phyloP scores from a whole-genome alignment of 352 stramenopile genomes.

The Phytophthora litchii region DNA sequence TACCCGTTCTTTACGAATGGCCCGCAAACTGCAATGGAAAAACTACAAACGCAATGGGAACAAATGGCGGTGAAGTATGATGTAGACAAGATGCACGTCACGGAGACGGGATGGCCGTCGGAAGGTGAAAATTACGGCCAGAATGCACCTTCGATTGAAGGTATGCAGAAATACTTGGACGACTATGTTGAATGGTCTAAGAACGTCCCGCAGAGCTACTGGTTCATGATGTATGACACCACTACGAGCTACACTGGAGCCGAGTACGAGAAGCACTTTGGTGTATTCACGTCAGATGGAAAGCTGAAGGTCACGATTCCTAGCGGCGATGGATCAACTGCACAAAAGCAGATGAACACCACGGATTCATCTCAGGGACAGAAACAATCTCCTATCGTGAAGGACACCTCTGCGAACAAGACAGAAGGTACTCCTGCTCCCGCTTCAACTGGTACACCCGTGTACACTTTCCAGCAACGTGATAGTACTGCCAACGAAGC shows the following conservation, averaged over 20 bases:
- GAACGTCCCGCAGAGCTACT: constrained; percentile 45
- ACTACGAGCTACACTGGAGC: constrained; percentile 46
- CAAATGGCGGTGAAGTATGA: constrained; percentile 54
- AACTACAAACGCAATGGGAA: constrained; percentile 59
- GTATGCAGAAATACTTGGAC: constrained; percentile 48
- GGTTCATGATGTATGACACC: constrained; percentile 79
- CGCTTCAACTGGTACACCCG: constrained; percentile 4
- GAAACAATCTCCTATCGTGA: constrained; percentile 3
- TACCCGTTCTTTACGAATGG: constrained; percentile 77
- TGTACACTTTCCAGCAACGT: constrained; percentile 23
- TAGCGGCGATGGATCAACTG: constrained; percentile 7
- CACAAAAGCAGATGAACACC: constrained; percentile 16
- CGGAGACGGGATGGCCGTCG: constrained; percentile 71
- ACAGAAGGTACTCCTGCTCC: not conserved
- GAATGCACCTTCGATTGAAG: constrained; percentile 46
- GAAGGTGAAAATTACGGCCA: constrained; percentile 35
- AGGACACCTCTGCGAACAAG: constrained; percentile 12
- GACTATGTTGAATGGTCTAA: constrained; percentile 54
- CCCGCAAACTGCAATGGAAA: constrained; percentile 47
- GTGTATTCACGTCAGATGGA: constrained; percentile 47
- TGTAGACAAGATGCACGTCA: constrained; percentile 49
- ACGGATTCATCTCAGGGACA: constrained; percentile 12
- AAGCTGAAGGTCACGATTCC: constrained; percentile 48
- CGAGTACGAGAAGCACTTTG: constrained; percentile 71
- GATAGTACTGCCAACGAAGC: constrained; percentile 20